Base-by-base conservation (phyloP, 108 stramenopile species). In the Fragilaria crotonensis region DNA sequence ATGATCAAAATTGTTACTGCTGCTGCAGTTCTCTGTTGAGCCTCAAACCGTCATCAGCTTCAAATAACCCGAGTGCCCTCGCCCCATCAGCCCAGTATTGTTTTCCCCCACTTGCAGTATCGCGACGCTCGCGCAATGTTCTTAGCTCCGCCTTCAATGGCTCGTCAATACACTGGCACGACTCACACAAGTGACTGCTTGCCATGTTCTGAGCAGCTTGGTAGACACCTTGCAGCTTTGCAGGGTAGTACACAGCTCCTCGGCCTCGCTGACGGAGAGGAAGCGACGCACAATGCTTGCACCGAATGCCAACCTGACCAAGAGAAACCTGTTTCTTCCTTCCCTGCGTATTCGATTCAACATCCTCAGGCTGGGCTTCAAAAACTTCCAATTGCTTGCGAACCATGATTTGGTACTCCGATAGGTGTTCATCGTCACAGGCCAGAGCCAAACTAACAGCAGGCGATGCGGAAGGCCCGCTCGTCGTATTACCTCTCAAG, bases 261-360 rank as follows among this genome's bases (percentile, higher is more conserved):
- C 64, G 68, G 22, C 78, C 81, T 20, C 81, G 48, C 23, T 59
- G 60, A 31, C 54, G 57, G 20, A 66, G 60, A 19, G 77, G 73
- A 25, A 68, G 48, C 25, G 25, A 19, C 19, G 57, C 56, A 48
- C 82, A 84, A 56, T 84, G 82, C 11, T 59, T 73, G 45, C 82
- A 84, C 45, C 76, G 72, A 1, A 84, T 71, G 4, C 82, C 82
- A 18, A 79, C 78, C 63, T 84, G 78, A 22, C 78, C 78, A 11
- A 72, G 33, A 25, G 54, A 41, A 0, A 84, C 25, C 22, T 66
- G 56, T 23, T 76, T 73, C 41, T 79, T 79, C 25, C 78, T 48
- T 3, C 82, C 82, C 49, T 73, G 78, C 41, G 70, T 68, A 36
- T 70, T 72, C 5, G 58, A 55, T 52, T 63, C 52, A 17, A 79